Evolutionary conservation across 306 rosid species (phyloP), one percentile per base, ranked within the genome.

Genomic region (Rosa multiflora): DNA sequence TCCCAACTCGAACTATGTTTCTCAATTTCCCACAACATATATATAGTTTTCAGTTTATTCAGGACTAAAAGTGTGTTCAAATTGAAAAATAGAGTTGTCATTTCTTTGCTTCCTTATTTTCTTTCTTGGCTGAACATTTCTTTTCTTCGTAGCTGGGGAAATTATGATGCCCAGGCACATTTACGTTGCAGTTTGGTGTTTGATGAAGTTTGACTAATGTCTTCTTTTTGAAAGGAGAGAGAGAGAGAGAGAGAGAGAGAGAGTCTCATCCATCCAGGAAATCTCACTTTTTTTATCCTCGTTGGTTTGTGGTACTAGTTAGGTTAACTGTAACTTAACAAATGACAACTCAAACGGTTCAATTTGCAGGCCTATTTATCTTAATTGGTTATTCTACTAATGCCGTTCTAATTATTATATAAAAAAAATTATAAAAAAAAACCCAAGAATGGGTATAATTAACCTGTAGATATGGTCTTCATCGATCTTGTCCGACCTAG

Each of bases 281-380:
- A 74, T 47, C 70, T 51, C 17, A 58, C 1, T 53, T 15, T 64
- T 64, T 40, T 26, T 64, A 75, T 81, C 52, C 64, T 80, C 74
- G 79, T 76, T 81, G 71, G 73, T 44, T 6, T 37, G 58, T 44
- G 71, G 66, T 53, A 55, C 46, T 35, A 51, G 79, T 80, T 78
- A 83, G 80, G 78, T 80, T 77, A 77, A 64, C 78, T 79, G 71
- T 73, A 76, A 83, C 81, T 75, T 43, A 42, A 74, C 68, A 74
- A 58, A 44, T 81, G 44, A 78, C 80, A 77, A 62, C 79, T 79
- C 21, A 49, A 43, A 66, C 17, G 40, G 66, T 67, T 79, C 59
- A 81, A 47, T 63, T 61, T 13, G 40, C 47, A 42, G 39, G 55
- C 52, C 39, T 58, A 5, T 26, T 26, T 17, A 35, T 39, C 47